These are phyloP conservation scores for Penicillium sp. DNA, from an alignment of 2,329 filamentous ascomycete species.

Conservation along the genomic window DNA sequence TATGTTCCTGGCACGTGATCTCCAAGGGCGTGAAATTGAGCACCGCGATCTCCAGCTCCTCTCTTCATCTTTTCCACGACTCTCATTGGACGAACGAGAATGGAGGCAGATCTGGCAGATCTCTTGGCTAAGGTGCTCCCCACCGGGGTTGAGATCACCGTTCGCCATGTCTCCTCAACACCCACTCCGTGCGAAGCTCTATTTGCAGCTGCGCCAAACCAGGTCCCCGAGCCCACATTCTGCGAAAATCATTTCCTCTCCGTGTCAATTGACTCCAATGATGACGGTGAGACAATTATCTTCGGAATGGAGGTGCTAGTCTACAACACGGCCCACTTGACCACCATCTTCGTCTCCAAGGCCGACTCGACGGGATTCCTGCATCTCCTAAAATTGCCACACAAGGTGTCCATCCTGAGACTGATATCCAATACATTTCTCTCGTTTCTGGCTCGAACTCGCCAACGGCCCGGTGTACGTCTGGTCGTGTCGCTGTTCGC, in stretches of 20 bases:
- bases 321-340: constrained; percentile 76
- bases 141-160: constrained; percentile 57
- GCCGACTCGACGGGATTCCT: constrained; percentile 94
- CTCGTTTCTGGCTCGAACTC: constrained; percentile 66
- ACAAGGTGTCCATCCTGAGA: constrained; percentile 66
- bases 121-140: constrained; percentile 54
- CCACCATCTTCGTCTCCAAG: constrained; percentile 91
- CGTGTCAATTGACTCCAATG: constrained; percentile 48
- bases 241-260: constrained; percentile 80
- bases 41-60: constrained; percentile 13
- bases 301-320: constrained; percentile 85
- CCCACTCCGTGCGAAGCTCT: constrained; percentile 72
- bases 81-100: constrained; percentile 21
- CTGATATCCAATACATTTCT: constrained; percentile 73
- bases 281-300: constrained; percentile 59
- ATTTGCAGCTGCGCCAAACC: constrained; percentile 72
- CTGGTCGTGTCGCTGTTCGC: constrained; percentile 88
- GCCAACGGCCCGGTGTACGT: constrained; percentile 62
- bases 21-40: constrained; percentile 9
- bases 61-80: constrained; percentile 17
- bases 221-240: constrained; percentile 72
- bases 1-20: constrained; percentile 19
- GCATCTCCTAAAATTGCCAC: constrained; percentile 58
- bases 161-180: constrained; percentile 85
- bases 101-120: constrained; percentile 40